Conservation (phyloP, 2,329 filamentous ascomycete genomes). For the Trematosphaeria pertusa region DNA sequence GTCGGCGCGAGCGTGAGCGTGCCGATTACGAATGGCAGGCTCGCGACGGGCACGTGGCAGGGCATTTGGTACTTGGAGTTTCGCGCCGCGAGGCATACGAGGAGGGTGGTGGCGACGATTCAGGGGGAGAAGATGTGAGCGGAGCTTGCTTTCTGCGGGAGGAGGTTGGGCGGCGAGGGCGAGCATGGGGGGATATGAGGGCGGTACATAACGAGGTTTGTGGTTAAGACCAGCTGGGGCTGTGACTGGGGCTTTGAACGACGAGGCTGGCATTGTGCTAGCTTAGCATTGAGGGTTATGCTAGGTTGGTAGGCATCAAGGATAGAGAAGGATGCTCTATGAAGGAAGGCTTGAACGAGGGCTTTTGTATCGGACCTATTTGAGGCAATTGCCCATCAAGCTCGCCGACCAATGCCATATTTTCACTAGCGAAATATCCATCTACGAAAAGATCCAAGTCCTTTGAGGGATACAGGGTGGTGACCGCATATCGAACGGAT, state of each 20-base stretch:
- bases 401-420: no score
- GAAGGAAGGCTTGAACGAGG: not conserved
- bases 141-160: not conserved
- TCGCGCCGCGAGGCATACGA: constrained; percentile 73
- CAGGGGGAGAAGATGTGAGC: constrained; percentile 78
- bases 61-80: constrained; percentile 97
- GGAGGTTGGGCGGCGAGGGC: not conserved
- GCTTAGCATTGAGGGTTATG: no score
- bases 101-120: constrained; percentile 89
- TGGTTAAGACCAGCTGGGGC: not conserved
- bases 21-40: constrained; percentile 83
- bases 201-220: not conserved
- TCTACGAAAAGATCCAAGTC: no score
- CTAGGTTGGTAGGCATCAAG: no score
- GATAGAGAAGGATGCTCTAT: no score
- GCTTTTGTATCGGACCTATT: not conserved
- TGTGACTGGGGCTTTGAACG: not conserved
- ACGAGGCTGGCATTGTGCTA: not conserved
- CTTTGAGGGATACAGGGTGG: no score
- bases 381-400: no score
- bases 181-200: not conserved
- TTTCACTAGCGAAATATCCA: no score
- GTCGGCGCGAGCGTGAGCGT: constrained; percentile 89
- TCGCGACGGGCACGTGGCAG: constrained; percentile 80
- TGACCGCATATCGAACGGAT: no score